These are phyloP conservation scores for Trifolium dubium DNA, from an alignment of 306 rosid genomes.

Conservation along the genomic window DNA sequence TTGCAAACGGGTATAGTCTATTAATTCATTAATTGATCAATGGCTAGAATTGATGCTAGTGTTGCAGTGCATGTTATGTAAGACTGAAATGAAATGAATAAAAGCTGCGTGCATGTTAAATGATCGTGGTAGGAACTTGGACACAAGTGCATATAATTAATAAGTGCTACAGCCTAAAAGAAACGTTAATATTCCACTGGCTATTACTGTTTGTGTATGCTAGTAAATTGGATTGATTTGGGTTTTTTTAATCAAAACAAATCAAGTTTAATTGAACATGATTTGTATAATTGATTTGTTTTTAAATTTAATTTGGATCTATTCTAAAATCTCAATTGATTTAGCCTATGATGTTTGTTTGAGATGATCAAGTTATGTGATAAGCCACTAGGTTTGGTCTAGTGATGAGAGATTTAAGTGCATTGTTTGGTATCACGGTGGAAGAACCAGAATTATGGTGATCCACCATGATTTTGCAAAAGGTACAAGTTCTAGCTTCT, in stretches of 20 bases:
- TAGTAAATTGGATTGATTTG: not conserved
- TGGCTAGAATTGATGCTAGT: conserved; percentile 23
- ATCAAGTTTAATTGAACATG: not conserved
- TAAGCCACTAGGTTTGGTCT: too few relatives aligned
- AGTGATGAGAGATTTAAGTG: too few relatives aligned
- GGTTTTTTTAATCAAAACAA: not conserved
- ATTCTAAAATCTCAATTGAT: not conserved
- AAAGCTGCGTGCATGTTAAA: not conserved
- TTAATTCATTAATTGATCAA: conserved; percentile 12
- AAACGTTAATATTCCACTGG: conserved; percentile 12
- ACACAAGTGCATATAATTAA: conserved; percentile 9
- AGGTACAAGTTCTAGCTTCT: too few relatives aligned
- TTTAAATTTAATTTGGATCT: not conserved
- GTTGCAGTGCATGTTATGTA: conserved; percentile 14
- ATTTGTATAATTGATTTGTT: not conserved
- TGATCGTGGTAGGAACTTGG: conserved; percentile 13
- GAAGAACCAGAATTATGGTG: too few relatives aligned
- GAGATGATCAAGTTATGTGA: too few relatives aligned
- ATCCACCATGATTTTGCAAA: too few relatives aligned
- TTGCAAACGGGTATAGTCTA: conserved; percentile 4
- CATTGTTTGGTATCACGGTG: too few relatives aligned
- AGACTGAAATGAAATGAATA: not conserved
- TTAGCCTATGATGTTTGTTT: too few relatives aligned
- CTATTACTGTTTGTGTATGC: not conserved
- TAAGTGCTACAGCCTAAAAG: conserved; percentile 1